These are phyloP conservation scores for Geosmithia morbida DNA, from an alignment of 2,329 filamentous ascomycete species.

Conservation along the genomic window DNA sequence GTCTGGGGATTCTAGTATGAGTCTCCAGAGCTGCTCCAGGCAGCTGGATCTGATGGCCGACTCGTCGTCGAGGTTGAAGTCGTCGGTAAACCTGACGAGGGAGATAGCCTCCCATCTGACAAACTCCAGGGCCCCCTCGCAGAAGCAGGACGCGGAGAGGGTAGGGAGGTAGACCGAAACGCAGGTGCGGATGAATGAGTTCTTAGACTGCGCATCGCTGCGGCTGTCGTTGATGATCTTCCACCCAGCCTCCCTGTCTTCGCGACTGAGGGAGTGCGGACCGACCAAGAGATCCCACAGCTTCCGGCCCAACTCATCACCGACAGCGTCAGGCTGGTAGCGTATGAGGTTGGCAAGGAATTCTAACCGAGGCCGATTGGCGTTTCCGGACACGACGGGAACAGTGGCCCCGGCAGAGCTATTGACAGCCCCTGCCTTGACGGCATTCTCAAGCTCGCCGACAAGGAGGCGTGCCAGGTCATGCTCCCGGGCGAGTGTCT, in stretches of 20 bases:
- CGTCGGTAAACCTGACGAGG: conserved; percentile 26
- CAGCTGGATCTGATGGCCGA: conserved; percentile 35
- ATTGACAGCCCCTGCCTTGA: conserved; percentile 9
- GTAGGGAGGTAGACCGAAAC: conserved; percentile 40
- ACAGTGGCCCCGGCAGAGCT: conserved; percentile 18
- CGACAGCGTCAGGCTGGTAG: conserved; percentile 47
- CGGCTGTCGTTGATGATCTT: conserved; percentile 38
- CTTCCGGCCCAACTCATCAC: conserved; percentile 41
- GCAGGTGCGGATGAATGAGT: conserved; percentile 40
- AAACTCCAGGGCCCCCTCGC: conserved; percentile 47
- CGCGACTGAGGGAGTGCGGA: conserved; percentile 37
- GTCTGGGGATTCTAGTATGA: conserved; percentile 56
- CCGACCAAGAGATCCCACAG: conserved; percentile 68
- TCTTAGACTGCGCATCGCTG: conserved; percentile 31
- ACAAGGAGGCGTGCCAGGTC: conserved; percentile 47
- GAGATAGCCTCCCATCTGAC: conserved; percentile 36
- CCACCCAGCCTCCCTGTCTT: conserved; percentile 57
- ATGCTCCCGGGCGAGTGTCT: conserved; percentile 43
- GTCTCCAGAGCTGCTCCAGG: conserved; percentile 67
- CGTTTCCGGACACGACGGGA: conserved; percentile 28
- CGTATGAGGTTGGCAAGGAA: conserved; percentile 43
- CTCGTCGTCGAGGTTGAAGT: conserved; percentile 34
- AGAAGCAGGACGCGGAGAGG: conserved; percentile 44
- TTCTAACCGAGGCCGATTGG: conserved; percentile 39
- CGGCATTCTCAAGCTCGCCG: conserved; percentile 47